A percentile compares a stretch with the other conserved stretches of the same genome.
Conservation (phyloP, 2,329 filamentous ascomycete genomes). For the Paramyrothecium sp. region DNA sequence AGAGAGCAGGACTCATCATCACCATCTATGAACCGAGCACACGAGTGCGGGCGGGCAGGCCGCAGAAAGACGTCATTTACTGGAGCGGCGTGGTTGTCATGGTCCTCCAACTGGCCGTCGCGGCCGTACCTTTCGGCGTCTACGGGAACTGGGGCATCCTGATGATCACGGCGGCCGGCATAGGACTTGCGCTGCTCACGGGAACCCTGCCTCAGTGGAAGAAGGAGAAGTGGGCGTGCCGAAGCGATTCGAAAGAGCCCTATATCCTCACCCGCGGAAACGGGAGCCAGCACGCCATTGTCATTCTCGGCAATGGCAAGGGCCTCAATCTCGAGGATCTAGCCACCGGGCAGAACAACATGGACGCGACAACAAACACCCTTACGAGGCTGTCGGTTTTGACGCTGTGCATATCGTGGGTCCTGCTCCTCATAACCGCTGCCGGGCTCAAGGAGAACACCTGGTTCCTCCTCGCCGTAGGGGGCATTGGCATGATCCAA, state of each 20-base stretch:
- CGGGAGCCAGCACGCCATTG: background rate
- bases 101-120: background rate
- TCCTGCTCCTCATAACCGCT: constrained; percentile 34
- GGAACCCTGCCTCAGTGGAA: background rate
- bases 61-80: background rate
- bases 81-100: background rate
- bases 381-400: background rate
- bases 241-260: background rate
- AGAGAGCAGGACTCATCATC: background rate
- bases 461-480: constrained; percentile 39
- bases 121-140: background rate
- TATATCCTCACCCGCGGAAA: background rate
- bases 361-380: background rate
- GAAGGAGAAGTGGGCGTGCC: background rate
- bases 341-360: background rate
- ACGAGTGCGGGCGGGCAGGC: background rate
- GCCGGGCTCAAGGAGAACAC: constrained; percentile 29
- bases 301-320: background rate
- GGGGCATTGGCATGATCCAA: constrained; percentile 36
- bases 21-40: background rate
- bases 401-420: background rate
- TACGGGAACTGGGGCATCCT: background rate
- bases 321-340: background rate
- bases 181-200: background rate
- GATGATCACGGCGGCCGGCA: background rate